Evolutionary conservation across 345 rosid genomes (phyloP).

Genomic region (Clausena lansium): DNA sequence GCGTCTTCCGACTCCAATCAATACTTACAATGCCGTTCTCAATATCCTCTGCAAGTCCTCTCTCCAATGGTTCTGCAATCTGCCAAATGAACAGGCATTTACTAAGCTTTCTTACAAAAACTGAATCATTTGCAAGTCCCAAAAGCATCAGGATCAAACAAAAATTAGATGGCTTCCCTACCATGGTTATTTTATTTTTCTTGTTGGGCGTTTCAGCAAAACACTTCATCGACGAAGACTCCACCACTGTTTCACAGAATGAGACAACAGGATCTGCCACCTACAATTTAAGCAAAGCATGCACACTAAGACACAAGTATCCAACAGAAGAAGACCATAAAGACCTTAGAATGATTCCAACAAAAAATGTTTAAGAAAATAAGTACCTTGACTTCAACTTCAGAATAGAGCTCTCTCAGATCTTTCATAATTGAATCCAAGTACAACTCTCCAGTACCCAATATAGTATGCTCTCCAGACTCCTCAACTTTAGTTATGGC

Average conservation of each 20-base stretch:
- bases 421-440: constrained; percentile 98
- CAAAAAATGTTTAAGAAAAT: constrained; percentile 4
- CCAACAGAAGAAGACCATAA: neutral
- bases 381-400: constrained; percentile 95
- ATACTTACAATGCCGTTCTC: constrained; percentile 86
- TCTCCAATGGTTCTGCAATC: constrained; percentile 98
- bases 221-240: constrained; percentile 96
- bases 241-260: constrained; percentile 98
- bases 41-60: constrained; percentile 93
- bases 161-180: constrained; percentile 22
- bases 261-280: constrained; percentile 99
- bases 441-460: constrained; percentile 95
- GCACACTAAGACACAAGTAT: neutral
- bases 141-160: constrained; percentile 11
- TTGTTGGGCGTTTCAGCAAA: constrained; percentile 99
- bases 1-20: constrained; percentile 82
- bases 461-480: constrained; percentile 95
- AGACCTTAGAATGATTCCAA: neutral
- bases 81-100: constrained; percentile 30
- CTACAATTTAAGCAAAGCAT: constrained; percentile 38
- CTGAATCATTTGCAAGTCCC: neutral
- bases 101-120: neutral
- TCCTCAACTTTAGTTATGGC: constrained; percentile 98
- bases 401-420: constrained; percentile 96
- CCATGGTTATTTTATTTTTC: constrained; percentile 97